Evolutionary conservation across 1,284 basidiomycete genomes (phyloP).

Genomic region (Gymnopus androsaceus): DNA sequence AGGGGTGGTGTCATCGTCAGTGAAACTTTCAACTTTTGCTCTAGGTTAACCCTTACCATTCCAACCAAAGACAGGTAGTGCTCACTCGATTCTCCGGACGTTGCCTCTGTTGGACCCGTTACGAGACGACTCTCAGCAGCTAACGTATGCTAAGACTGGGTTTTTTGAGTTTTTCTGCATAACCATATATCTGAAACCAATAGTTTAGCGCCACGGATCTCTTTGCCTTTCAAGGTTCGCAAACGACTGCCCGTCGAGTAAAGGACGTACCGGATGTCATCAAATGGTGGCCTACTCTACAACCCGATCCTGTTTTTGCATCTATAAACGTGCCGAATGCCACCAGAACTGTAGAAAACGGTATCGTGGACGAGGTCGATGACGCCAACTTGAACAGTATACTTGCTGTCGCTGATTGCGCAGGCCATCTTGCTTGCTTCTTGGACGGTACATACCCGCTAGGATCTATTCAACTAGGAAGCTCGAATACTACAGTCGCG

Average conservation of each 20-base stretch:
- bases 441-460: slow-evolving; percentile 82
- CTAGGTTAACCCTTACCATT: slow-evolving; percentile 13
- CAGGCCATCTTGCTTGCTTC: slow-evolving; percentile 61
- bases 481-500: slow-evolving; percentile 35
- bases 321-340: slow-evolving; percentile 52
- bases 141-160: slow-evolving; percentile 66
- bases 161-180: slow-evolving; percentile 21
- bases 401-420: slow-evolving; percentile 57
- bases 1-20: slow-evolving; percentile 65
- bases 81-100: slow-evolving; percentile 65
- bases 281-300: slow-evolving; percentile 66
- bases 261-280: slow-evolving; percentile 57
- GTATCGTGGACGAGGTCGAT: slow-evolving; percentile 49
- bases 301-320: slow-evolving; percentile 53
- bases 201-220: slow-evolving; percentile 64
- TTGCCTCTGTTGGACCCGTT: slow-evolving; percentile 72
- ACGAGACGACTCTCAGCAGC: slow-evolving; percentile 60
- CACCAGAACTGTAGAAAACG: slow-evolving; percentile 36
- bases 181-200: slow-evolving; percentile 13
- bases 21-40: background rate
- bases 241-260: slow-evolving; percentile 47
- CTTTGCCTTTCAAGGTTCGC: slow-evolving; percentile 74
- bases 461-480: slow-evolving; percentile 54
- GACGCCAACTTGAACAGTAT: slow-evolving; percentile 64
- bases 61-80: slow-evolving; percentile 65